Conservation (phyloP, 176 grass and related monocot genomes). For the Carex scoparia region DNA sequence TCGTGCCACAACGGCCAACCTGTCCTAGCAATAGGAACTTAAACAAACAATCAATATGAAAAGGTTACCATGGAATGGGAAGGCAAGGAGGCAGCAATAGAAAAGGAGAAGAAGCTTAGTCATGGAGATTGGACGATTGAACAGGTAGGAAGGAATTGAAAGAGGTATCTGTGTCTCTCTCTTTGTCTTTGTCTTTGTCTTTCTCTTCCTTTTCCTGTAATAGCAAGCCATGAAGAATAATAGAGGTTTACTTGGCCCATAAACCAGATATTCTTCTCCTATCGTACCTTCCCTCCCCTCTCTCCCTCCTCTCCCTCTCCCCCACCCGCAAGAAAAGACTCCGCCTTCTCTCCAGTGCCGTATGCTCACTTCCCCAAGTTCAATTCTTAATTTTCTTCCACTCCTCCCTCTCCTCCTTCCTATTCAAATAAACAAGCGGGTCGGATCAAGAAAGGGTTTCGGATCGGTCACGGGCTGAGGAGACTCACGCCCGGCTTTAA, state of each 20-base stretch:
- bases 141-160: not conserved
- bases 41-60: not conserved
- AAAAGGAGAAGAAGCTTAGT: not conserved
- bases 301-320: not conserved
- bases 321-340: slow-evolving; percentile 2
- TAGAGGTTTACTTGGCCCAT: slow-evolving; percentile 23
- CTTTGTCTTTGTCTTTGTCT: not conserved
- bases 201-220: slow-evolving; percentile 3
- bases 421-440: not conserved
- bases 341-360: not conserved
- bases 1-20: not conserved
- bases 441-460: not conserved
- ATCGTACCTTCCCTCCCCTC: not conserved
- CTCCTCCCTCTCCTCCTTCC: not conserved
- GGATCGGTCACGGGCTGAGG: not conserved
- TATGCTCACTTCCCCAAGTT: not conserved
- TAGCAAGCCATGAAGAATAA: slow-evolving; percentile 8
- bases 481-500: not conserved
- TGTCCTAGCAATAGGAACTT: not conserved
- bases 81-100: slow-evolving; percentile 44
- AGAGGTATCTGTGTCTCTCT: not conserved
- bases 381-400: not conserved
- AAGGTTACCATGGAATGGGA: slow-evolving; percentile 35
- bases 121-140: not conserved
- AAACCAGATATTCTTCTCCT: slow-evolving; percentile 19